Evolutionary conservation across 352 stramenopile species (phyloP).

Genomic region (Globisporangium splendens): DNA sequence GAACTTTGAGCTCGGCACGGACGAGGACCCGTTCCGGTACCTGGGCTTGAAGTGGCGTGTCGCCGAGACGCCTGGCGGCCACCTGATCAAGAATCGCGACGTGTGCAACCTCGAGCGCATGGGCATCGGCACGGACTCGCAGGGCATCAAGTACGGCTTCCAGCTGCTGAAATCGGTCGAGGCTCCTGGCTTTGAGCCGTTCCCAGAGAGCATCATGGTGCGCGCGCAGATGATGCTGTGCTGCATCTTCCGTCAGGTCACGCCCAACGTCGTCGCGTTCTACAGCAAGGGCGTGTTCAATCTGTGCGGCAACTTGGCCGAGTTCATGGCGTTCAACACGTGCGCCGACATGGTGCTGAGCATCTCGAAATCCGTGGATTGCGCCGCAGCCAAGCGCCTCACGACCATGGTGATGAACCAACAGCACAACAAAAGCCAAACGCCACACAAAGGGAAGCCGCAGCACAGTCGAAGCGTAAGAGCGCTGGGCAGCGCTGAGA

Average conservation of each 20-base stretch:
- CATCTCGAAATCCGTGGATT: slow-evolving; percentile 23
- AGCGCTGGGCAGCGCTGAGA: not conserved
- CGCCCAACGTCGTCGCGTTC: slow-evolving; percentile 26
- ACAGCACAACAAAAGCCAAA: not conserved
- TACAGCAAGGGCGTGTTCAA: slow-evolving; percentile 54
- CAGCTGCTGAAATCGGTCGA: slow-evolving; percentile 47
- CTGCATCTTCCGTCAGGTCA: slow-evolving; percentile 45
- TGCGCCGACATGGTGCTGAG: slow-evolving; percentile 31
- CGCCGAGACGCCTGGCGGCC: slow-evolving; percentile 19
- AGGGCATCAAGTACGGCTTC: slow-evolving; percentile 35
- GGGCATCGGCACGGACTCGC: slow-evolving; percentile 22
- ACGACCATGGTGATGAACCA: not conserved
- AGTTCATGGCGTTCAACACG: slow-evolving; percentile 35
- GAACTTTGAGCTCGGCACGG: slow-evolving; percentile 33
- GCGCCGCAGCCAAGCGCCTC: slow-evolving; percentile 38
- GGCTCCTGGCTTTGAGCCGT: slow-evolving; percentile 25
- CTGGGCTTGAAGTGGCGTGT: slow-evolving; percentile 52
- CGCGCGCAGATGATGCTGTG: slow-evolving; percentile 49
- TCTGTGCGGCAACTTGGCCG: slow-evolving; percentile 29
- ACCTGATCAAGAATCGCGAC: slow-evolving; percentile 42
- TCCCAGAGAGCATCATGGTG: slow-evolving; percentile 26
- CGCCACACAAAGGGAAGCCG: not conserved
- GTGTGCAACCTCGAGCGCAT: slow-evolving; percentile 23
- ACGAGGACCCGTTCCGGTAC: slow-evolving; percentile 41
- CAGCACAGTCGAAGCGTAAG: not conserved